Conservation (phyloP, 768 basidiomycete genomes). For the Strobilomyces dryophilus region DNA sequence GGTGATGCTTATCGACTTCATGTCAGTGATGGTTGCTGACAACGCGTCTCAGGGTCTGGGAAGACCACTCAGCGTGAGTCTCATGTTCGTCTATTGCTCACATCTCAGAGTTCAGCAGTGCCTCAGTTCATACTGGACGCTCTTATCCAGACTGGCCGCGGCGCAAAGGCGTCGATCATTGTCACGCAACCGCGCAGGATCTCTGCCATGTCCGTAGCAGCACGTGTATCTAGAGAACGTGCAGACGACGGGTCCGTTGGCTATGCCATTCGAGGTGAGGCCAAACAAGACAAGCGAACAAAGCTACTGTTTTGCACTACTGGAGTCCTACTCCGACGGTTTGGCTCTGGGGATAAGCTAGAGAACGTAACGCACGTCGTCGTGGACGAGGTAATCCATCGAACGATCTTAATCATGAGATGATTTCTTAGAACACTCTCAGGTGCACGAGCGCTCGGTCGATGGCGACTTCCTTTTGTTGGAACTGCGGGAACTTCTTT, state of each 20-base stretch:
- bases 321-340: constrained; percentile 80
- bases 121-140: constrained; percentile 90
- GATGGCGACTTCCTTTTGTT: constrained; percentile 89
- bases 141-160: constrained; percentile 57
- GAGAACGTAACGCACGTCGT: constrained; percentile 76
- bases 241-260: constrained; percentile 75
- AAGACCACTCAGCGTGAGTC: constrained; percentile 82
- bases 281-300: constrained; percentile 58
- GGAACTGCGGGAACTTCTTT: constrained; percentile 73
- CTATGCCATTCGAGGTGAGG: constrained; percentile 88
- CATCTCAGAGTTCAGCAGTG: constrained; percentile 37
- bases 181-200: constrained; percentile 89
- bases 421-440: background rate
- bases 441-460: constrained; percentile 91
- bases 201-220: constrained; percentile 84
- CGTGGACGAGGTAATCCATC: constrained; percentile 73
- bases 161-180: constrained; percentile 69
- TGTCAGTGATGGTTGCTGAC: background rate
- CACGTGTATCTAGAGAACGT: constrained; percentile 81
- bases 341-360: constrained; percentile 71
- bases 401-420: background rate
- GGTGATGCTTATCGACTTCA: constrained; percentile 38
- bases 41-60: constrained; percentile 57
- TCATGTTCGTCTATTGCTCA: background rate
- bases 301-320: constrained; percentile 90